Evolutionary conservation across 2,329 filamentous ascomycete genomes (phyloP), one percentile per base, ranked within the genome.

Genomic region (Phialocephala subalpina): DNA sequence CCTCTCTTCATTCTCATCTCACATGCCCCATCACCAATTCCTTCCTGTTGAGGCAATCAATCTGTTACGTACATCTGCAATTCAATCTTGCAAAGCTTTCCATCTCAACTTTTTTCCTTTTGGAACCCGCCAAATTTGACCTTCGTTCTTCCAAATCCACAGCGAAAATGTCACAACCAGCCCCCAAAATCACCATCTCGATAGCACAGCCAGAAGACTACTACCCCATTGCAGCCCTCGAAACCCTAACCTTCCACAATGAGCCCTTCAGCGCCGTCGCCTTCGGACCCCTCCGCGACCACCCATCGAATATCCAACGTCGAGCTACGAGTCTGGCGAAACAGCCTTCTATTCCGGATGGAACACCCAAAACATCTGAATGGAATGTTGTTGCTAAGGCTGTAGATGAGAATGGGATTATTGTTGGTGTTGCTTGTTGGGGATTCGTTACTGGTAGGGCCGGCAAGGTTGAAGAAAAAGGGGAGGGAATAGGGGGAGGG

Each of bases 351-450:
- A 22, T 22, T 36, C n/a, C n/a, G 5, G 45, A 49, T 7, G 45
- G 22, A 1, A 49, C 16, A 18, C 16, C 14, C 6, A 42, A 42
- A 16, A 57, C 47, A 20, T 49, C 42, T 18, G 58, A 27, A 29
- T 59, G 38, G 35, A 42, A 27, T 27, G 3, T 61, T 56, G 56
- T 71, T 68, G 40, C 67, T 3, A 71, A 70, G 33, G 73, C 67
- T 29, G 66, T 70, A 22, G 22, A 58, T 8, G 56, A 36, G 35
- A 60, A 57, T 4, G 53, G 16, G 8, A 63, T 70, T 36, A 67
- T 73, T 49, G 58, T 69, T 5, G 72, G 72, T 3, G 63, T 57
- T 57, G 70, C 69, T 18, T 45, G 38, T 18, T 74, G 70, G 71
- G 57, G 38, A 22, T 67, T 69, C 47, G 49, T 57, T 56, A 38